Percentiles rank a stretch among this genome's conserved stretches.
These are phyloP conservation scores for Medicago lupulina DNA, from an alignment of 306 rosid species.

Conservation along the genomic window DNA sequence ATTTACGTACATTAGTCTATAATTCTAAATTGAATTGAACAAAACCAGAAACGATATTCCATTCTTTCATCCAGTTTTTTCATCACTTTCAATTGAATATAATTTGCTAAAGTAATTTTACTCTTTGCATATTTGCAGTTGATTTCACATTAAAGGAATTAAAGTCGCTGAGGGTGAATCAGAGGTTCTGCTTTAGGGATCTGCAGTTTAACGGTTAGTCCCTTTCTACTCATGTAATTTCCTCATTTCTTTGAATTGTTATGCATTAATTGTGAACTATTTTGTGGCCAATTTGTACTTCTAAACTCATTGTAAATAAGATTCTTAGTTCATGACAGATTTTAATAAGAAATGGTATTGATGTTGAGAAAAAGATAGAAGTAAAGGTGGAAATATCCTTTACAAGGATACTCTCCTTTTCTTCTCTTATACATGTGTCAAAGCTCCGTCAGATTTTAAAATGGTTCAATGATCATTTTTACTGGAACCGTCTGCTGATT, in stretches of 20 bases:
- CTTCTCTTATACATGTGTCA: not conserved
- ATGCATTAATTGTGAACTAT: slow-evolving; percentile 6
- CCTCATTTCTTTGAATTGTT: slow-evolving; percentile 23
- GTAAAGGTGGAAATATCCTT: slow-evolving; percentile 1
- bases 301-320: not conserved
- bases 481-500: not conserved
- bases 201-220: slow-evolving; percentile 81
- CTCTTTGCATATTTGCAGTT: slow-evolving; percentile 57
- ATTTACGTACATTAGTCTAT: not conserved
- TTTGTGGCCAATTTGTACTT: slow-evolving; percentile 12
- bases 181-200: slow-evolving; percentile 78
- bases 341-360: not conserved
- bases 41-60: not conserved
- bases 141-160: slow-evolving; percentile 85
- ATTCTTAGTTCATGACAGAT: slow-evolving; percentile 13
- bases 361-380: slow-evolving; percentile 25
- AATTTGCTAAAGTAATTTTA: slow-evolving; percentile 21
- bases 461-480: slow-evolving; percentile 22
- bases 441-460: not conserved
- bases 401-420: not conserved
- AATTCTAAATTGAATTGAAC: not conserved
- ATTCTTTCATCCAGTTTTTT: not conserved
- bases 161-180: slow-evolving; percentile 71
- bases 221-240: slow-evolving; percentile 17
- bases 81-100: not conserved